These are phyloP conservation scores for Phalaenopsis hybrid DNA, from an alignment of 116 monocot species.

Conservation along the genomic window DNA sequence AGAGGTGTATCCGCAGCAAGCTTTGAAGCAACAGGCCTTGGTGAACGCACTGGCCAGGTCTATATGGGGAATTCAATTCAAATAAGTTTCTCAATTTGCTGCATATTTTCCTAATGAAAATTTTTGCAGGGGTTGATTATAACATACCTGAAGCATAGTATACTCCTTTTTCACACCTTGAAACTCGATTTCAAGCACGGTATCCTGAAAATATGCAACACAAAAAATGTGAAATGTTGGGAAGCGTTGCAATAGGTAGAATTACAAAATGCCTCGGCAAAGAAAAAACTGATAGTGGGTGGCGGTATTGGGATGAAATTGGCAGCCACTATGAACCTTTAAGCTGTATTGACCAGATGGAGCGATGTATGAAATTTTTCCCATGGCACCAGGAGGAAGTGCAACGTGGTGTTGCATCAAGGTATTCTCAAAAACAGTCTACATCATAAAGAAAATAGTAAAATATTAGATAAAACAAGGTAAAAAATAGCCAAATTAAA, in stretches of 20 bases:
- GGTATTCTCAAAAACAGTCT: slow-evolving; percentile 93
- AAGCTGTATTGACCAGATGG: slow-evolving; percentile 94
- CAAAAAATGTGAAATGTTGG: background rate
- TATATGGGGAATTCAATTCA: slow-evolving; percentile 17
- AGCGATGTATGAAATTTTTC: slow-evolving; percentile 81
- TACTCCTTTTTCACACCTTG: slow-evolving; percentile 88
- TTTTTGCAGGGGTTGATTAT: slow-evolving; percentile 2
- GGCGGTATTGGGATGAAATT: background rate
- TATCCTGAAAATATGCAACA: slow-evolving; percentile 43
- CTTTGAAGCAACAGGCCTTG: slow-evolving; percentile 90
- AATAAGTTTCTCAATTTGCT: background rate
- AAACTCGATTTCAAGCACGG: slow-evolving; percentile 95
- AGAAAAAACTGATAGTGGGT: background rate
- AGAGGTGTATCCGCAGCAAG: slow-evolving; percentile 99
- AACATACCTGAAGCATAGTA: slow-evolving; percentile 93
- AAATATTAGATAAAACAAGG: background rate
- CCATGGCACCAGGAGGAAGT: slow-evolving; percentile 97
- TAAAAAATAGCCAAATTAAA: slow-evolving; percentile 7
- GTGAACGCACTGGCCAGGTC: slow-evolving; percentile 96
- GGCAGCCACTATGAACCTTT: slow-evolving; percentile 28
- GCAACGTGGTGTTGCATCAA: slow-evolving; percentile 92
- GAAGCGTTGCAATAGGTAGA: no score
- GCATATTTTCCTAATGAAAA: background rate
- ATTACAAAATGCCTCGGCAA: background rate
- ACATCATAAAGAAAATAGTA: slow-evolving; percentile 7